Evolutionary conservation across 2,329 filamentous ascomycete species (phyloP).

Genomic region (Knoxdaviesia proteae): DNA sequence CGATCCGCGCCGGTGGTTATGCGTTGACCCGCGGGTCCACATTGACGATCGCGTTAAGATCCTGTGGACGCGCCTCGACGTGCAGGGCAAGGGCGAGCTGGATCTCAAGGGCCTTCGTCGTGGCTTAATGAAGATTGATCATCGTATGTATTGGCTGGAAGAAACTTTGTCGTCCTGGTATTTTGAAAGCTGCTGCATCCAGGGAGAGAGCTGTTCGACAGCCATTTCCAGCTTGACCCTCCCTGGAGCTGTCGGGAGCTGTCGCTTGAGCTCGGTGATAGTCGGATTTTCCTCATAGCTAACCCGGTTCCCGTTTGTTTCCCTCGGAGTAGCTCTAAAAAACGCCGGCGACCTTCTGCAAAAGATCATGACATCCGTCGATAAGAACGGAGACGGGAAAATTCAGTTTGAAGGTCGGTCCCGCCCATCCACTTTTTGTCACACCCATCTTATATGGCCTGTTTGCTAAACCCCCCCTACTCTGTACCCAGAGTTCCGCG

Average conservation of each 20-base stretch:
- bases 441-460: constrained; percentile 3
- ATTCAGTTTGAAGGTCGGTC: constrained; percentile 73
- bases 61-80: constrained; percentile 70
- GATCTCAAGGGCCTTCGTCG: constrained; percentile 70
- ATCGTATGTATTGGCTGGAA: constrained; percentile 36
- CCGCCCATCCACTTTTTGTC: background rate
- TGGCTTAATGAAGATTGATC: constrained; percentile 73
- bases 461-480: background rate
- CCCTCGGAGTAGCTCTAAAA: constrained; percentile 39
- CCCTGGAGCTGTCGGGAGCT: too few species aligned
- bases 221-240: too few species aligned
- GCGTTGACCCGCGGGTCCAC: constrained; percentile 44
- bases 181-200: too few species aligned
- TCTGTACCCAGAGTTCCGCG: constrained; percentile 51
- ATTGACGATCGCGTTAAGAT: constrained; percentile 64
- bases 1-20: too few species aligned
- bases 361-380: constrained; percentile 62
- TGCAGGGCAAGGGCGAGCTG: constrained; percentile 53
- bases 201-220: too few species aligned
- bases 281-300: too few species aligned
- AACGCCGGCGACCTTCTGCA: constrained; percentile 75
- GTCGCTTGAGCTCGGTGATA: too few species aligned
- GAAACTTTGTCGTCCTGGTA: too few species aligned
- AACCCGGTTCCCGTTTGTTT: too few species aligned
- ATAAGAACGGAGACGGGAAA: constrained; percentile 68